Percentiles rank a stretch among this genome's conserved stretches.
Conservation (phyloP, 1,284 basidiomycete genomes). For the Amylostereum areolatum region DNA sequence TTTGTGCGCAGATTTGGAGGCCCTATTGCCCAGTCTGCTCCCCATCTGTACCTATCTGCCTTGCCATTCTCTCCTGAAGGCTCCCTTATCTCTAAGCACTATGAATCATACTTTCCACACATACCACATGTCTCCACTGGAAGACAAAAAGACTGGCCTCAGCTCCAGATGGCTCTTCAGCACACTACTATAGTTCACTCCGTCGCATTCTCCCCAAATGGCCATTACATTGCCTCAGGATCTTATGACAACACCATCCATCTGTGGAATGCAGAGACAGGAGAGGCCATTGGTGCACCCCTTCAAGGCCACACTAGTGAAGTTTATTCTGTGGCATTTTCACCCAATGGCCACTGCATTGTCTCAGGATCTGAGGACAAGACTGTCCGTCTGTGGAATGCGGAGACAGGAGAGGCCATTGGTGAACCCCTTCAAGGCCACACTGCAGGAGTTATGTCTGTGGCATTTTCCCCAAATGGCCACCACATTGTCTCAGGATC, state of each 20-base stretch:
- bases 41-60: constrained; percentile 13
- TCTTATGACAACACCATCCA: not conserved
- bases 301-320: too few relatives aligned
- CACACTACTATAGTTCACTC: not conserved
- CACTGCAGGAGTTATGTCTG: not conserved
- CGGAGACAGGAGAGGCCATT: too few relatives aligned
- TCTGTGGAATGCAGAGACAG: constrained; percentile 1
- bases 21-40: constrained; percentile 4
- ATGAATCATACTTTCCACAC: not conserved
- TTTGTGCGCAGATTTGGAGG: too few relatives aligned
- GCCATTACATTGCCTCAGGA: not conserved
- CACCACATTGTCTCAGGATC: not conserved
- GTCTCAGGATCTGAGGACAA: too few relatives aligned
- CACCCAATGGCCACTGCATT: too few relatives aligned
- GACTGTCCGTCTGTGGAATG: too few relatives aligned
- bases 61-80: constrained; percentile 7
- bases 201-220: not conserved
- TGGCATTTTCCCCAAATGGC: not conserved
- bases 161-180: not conserved
- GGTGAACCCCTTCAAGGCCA: too few relatives aligned
- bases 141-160: not conserved
- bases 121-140: not conserved
- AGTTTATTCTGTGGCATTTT: too few relatives aligned
- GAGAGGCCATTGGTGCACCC: not conserved
- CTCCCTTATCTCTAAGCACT: not conserved